Base-by-base conservation (phyloP, 768 basidiomycete genomes). In the Kwoniella sp. region DNA sequence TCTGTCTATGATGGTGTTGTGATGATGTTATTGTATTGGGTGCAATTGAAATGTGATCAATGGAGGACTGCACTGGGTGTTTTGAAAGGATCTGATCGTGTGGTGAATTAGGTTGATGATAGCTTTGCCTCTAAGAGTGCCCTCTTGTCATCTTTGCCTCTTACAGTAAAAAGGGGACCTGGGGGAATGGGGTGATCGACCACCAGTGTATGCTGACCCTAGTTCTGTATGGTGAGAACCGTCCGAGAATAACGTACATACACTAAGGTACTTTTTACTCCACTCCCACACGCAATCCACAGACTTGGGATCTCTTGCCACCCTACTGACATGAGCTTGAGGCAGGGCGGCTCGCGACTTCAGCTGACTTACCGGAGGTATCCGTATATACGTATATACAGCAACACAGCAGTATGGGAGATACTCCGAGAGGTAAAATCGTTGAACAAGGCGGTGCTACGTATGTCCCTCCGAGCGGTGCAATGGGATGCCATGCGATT, bases 11-110 rank as follows among this genome's bases (percentile, higher is more conserved):
- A 33, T 33, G 33, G 13, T 33, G 33, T 6, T 33, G 33, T 10
- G 40, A 44, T 44, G 40, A 44, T 44, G 40, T 19, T 44, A 44
- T 44, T 6, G n/a, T n/a, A 44, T 9, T 5, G 40, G 40, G 17
- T 44, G 40, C 40, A 44, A 44, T 44, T 44, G 40, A 44, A 44
- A 44, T 44, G 40, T 44, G 17, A 44, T 44, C 40, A 44, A 44
- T 44, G 17, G 40, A 44, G 33, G 33, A 13, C 6, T 33, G 7
- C 13, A 33, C 33, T 33, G 33, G 13, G 33, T 33, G 33, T 6
- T 6, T 33, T 33, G 33, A 33, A 33, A 33, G 33, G 33, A 33
- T 33, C 33, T 33, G 33, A 33, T 33, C n/a, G n/a, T n/a, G n/a
- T n/a, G n/a, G n/a, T n/a, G n/a, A n/a, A n/a, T n/a, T n/a, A n/a